Evolutionary conservation across 495 filamentous ascomycete genomes (phyloP), one percentile per base, ranked within the genome.

Genomic region (Immersiella caudata): DNA sequence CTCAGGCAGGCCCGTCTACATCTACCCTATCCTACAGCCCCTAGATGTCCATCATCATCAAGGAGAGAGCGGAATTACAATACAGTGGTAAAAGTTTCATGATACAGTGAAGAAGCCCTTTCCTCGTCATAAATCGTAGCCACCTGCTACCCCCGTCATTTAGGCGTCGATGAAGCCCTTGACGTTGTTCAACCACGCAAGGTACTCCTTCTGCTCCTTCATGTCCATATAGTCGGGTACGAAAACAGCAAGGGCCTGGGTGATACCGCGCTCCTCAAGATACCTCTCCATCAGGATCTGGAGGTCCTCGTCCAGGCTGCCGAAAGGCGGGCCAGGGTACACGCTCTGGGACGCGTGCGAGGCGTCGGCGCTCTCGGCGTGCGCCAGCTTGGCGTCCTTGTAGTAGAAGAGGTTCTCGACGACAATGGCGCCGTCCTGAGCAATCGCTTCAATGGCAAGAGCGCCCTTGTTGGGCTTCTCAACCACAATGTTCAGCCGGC

Each of bases 161-260:
- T 88, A 91, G 67, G 89, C 89, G 74, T 87, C 84, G 68, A 93
- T 79, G 73, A 94, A 94, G 61, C 77, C 79, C 86, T 91, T 93
- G 81, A 94, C 86, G 72, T 88, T 93, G 71, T 89, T 87, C 76
- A 99, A 82, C 95, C 95, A 99, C 67, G 83, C 82, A 51, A 94
- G 77, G 79, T 99, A 99, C 85, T 99, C 95, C 85, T 88, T 92
- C 88, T 99, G 94, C 87, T 99, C 95, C 89, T 99, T 99, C 80
- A 91, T 88, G 79, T 97, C 92, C 74, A 98, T 94, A 81, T 97
- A 99, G 76, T 98, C 94, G 60, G 93, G 93, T 60, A 96, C 87
- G 80, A 97, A 97, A 68, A 93, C 80, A 64, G 93, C 93, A 73
- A 99, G 84, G 68, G 89, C 86, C 66, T 91, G 89, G 75, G 95